A percentile compares a stretch with the other conserved stretches of the same genome.
Conservation (phyloP, 75 land plant species). For the Sequoiadendron giganteum region DNA sequence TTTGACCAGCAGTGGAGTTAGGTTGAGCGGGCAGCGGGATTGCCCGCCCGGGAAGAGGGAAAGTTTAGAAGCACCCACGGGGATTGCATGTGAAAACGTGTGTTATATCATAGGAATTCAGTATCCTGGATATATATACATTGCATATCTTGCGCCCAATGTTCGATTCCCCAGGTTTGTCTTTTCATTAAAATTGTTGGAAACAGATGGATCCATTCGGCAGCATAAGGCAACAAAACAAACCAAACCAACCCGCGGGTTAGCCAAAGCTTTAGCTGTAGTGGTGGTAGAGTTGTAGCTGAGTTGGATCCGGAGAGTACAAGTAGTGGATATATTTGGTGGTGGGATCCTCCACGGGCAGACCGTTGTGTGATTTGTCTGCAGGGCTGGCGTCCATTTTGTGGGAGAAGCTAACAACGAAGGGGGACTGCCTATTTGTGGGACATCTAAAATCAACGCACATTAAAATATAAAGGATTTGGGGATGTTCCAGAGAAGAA, state of each 20-base stretch:
- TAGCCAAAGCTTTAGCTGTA: background rate
- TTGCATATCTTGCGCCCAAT: background rate
- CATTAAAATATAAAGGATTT: background rate
- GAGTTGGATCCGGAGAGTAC: too few relatives aligned
- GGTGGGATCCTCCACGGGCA: background rate
- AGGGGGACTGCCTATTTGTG: background rate
- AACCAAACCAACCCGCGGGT: background rate
- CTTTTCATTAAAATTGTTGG: background rate
- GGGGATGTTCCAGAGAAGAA: background rate
- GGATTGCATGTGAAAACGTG: background rate
- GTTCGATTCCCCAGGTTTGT: background rate
- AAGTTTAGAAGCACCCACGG: background rate
- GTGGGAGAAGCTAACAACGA: background rate
- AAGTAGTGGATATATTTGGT: background rate
- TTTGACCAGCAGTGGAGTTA: background rate
- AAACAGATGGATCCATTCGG: background rate
- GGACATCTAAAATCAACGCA: background rate
- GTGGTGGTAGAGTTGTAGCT: background rate
- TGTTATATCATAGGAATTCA: background rate
- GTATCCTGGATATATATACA: background rate
- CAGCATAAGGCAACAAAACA: background rate
- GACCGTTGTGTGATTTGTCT: conserved; percentile 6
- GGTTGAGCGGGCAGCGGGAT: background rate
- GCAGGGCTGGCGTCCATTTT: conserved; percentile 7
- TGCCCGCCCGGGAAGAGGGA: background rate